These are phyloP conservation scores for Aspergillus mulundensis DNA, from an alignment of 495 filamentous ascomycete species.

Conservation along the genomic window DNA sequence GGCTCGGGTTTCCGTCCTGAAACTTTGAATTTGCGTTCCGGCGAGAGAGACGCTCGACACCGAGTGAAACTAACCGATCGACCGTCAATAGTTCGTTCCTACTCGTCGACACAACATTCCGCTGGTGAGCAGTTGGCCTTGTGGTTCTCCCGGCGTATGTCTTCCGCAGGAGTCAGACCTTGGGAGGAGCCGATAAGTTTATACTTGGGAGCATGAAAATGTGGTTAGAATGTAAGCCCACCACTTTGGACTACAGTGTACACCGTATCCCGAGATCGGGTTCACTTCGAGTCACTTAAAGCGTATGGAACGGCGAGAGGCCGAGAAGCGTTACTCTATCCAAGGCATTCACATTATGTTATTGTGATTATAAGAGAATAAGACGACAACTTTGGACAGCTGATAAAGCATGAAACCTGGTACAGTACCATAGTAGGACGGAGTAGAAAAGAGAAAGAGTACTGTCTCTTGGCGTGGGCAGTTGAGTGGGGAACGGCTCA, in stretches of 20 bases:
- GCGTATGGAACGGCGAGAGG: too few species aligned
- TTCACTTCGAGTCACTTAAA: neutral
- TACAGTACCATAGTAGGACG: too few species aligned
- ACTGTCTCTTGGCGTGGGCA: constrained; percentile 18
- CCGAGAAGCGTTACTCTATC: neutral
- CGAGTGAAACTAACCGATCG: neutral
- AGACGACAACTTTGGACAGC: too few species aligned
- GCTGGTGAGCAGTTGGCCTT: neutral
- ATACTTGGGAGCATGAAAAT: neutral
- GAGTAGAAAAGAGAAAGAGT: neutral
- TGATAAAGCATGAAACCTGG: too few species aligned
- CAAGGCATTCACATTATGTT: too few species aligned
- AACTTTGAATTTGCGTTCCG: neutral
- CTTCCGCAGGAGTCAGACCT: neutral
- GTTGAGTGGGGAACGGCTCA: constrained; percentile 22
- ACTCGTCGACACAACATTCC: neutral
- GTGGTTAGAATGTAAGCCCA: neutral
- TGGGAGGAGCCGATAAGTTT: neutral
- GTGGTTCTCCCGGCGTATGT: neutral
- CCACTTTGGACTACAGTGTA: neutral
- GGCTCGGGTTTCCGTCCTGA: neutral
- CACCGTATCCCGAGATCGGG: neutral
- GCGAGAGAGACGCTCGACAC: neutral
- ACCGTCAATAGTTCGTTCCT: neutral
- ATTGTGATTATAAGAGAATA: too few species aligned